Percentiles rank a stretch among this genome's conserved stretches.
Evolutionary conservation across 129 eudicot species (phyloP).

Genomic region (Saussurea involucrata): DNA sequence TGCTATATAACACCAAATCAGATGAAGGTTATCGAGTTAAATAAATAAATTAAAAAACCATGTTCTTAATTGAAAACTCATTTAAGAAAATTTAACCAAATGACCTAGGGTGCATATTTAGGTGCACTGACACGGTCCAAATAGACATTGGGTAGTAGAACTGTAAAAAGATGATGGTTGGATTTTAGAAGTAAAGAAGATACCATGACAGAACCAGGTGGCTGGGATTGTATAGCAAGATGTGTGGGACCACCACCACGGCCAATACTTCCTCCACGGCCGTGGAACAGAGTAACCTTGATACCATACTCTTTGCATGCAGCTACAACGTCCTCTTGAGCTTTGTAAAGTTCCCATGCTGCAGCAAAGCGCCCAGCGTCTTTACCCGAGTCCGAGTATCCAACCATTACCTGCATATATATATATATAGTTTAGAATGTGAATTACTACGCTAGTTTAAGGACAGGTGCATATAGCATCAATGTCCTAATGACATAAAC

Average conservation of each 20-base stretch:
- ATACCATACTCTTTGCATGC: slow-evolving; percentile 82
- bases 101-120: not conserved
- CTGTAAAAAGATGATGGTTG: too few relatives aligned
- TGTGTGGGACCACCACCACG: slow-evolving; percentile 98
- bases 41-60: too few relatives aligned
- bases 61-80: too few relatives aligned
- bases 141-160: not conserved
- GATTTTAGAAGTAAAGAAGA: slow-evolving; percentile 14
- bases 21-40: too few relatives aligned
- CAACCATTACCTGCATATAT: slow-evolving; percentile 83
- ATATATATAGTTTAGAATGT: not conserved
- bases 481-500: not conserved
- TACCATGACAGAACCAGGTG: slow-evolving; percentile 99
- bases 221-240: slow-evolving; percentile 96
- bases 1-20: too few relatives aligned
- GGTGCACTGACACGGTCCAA: not conserved
- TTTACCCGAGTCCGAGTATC: slow-evolving; percentile 94
- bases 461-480: not conserved
- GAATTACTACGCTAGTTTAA: not conserved
- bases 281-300: slow-evolving; percentile 84
- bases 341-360: slow-evolving; percentile 98
- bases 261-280: slow-evolving; percentile 96
- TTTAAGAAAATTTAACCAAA: not conserved
- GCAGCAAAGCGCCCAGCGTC: slow-evolving; percentile 98
- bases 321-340: slow-evolving; percentile 93